phyloP scores from a whole-genome alignment of 2,329 filamentous ascomycete genomes.

The Microcyclosporella mali region DNA sequence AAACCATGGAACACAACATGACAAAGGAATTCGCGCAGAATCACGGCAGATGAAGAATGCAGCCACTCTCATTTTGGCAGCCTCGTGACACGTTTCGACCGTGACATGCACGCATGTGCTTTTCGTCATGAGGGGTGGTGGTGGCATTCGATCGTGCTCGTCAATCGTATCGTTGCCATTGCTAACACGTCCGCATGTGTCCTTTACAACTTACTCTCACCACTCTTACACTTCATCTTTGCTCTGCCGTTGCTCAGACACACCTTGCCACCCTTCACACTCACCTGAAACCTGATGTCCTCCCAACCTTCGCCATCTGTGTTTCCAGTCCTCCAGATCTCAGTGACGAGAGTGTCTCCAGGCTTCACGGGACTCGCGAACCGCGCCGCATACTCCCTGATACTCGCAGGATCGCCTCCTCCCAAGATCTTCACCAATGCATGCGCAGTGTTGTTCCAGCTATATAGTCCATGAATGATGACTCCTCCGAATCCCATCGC shows the following conservation, averaged over 20 bases:
- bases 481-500: constrained; percentile 87
- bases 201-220: constrained; percentile 21
- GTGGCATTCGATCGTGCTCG: too few relatives aligned
- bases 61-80: too few relatives aligned
- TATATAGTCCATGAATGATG: constrained; percentile 85
- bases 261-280: constrained; percentile 76
- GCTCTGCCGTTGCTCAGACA: constrained; percentile 83
- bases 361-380: constrained; percentile 82
- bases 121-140: too few relatives aligned
- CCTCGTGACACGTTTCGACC: too few relatives aligned
- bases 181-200: too few relatives aligned
- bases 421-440: constrained; percentile 67
- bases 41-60: too few relatives aligned
- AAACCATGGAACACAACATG: too few relatives aligned
- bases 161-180: too few relatives aligned
- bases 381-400: constrained; percentile 82
- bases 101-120: too few relatives aligned
- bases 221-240: constrained; percentile 55
- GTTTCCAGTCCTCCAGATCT: constrained; percentile 71
- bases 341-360: constrained; percentile 72
- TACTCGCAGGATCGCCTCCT: constrained; percentile 68
- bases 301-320: constrained; percentile 62
- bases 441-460: constrained; percentile 63
- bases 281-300: constrained; percentile 74
- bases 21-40: too few relatives aligned